Evolutionary conservation across 352 stramenopile species (phyloP), one percentile per base, ranked within the genome.

Genomic region (Sclerospora graminicola): DNA sequence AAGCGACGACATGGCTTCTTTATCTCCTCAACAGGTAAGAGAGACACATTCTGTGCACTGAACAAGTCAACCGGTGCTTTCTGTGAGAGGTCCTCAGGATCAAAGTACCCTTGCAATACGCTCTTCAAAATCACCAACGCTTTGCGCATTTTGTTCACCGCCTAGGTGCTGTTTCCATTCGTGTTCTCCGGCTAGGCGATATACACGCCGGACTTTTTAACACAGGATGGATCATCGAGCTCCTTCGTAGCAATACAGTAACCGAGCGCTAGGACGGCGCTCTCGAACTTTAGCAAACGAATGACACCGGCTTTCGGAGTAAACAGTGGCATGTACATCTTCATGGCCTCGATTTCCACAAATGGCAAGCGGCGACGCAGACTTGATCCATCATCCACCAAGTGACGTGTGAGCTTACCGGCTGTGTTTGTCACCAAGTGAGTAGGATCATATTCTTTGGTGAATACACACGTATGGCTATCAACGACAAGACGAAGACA

Each of bases 261-360:
- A 41, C 96, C 97, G 16, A 94, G 78, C 7, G 90, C 78, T 1
- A 99, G 55, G 38, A 98, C 81, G 5, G 94, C 91, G 21, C 97
- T 96, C 64, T 99, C 96, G 1, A 97, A 97, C 63, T 96, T 93
- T 26, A 93, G 72, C 63, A 98, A 92, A 8, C 82, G 83, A 41
- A 99, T 96, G 4, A 96, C 66, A 73, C 97, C 96, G 27, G 75
- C 77, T 68, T 99, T 96, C 18, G 94, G 93, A 0, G 97, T 97
- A 48, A 97, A 85, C 31, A 99, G 76, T 16, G 95, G 96, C 95
- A 99, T 98, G 78, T 99, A 99, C 97, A 99, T 99, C 79, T 99
- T 99, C 96, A 99, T 99, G n/a, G 99, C 97, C 51, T 94, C 82
- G 9, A 94, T 86, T 54, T 94, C 82, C 27, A 78, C 82, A 55